Evolutionary conservation across 78 protist genomes (phyloP).

Genomic region (Mastigamoeba balamuthi): DNA sequence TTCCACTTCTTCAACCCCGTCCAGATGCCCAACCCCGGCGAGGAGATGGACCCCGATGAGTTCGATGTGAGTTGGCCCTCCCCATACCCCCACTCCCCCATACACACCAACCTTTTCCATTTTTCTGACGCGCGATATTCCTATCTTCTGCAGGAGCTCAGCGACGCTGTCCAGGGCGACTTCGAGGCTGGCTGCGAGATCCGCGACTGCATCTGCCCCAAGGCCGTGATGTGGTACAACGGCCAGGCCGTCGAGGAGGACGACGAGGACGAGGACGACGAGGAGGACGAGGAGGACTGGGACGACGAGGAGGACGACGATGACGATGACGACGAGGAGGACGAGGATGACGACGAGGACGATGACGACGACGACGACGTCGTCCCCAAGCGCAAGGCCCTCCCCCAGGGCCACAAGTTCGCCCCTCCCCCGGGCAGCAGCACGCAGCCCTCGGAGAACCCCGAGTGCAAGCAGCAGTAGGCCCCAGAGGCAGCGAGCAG

Average conservation of each 20-base stretch:
- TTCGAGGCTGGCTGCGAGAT: conserved; percentile 30
- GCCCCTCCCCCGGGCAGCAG: no score
- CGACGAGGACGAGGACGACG: neutral
- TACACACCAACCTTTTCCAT: no score
- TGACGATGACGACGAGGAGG: neutral
- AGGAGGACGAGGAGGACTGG: neutral
- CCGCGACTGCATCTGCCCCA: conserved; percentile 23
- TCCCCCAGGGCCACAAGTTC: no score
- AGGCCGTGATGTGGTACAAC: conserved; percentile 40
- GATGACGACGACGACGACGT: neutral
- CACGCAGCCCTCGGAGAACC: no score
- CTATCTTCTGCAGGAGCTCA: no score
- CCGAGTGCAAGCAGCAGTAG: no score
- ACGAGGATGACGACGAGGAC: neutral
- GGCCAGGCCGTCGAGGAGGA: conserved; percentile 46
- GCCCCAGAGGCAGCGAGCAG: no score
- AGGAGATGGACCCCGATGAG: no score
- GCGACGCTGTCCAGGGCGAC: conserved; percentile 15
- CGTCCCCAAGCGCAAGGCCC: no score
- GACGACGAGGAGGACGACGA: neutral
- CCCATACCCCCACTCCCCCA: no score
- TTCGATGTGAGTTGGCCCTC: no score
- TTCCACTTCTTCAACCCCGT: conserved; percentile 57
- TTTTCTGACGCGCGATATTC: no score
- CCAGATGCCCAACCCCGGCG: neutral